Evolutionary conservation across 1,139 yeast species (phyloP).

Genomic region (Hanseniaspora uvarum): DNA sequence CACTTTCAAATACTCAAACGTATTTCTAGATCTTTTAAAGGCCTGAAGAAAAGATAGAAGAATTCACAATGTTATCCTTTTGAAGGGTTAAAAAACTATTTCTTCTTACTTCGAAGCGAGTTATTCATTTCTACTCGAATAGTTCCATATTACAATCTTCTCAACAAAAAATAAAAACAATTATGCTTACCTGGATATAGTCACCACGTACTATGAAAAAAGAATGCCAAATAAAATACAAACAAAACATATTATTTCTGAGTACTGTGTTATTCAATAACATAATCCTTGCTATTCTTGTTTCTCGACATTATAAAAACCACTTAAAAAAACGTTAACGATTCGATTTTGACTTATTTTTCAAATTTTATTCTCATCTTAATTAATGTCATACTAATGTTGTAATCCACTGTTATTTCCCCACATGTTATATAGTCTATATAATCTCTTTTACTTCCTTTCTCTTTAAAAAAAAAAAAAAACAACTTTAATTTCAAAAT

Average conservation of each 20-base stretch:
- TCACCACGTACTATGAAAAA: neutral
- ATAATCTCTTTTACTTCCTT: neutral
- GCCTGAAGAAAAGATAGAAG: too few species aligned
- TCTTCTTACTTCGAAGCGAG: neutral
- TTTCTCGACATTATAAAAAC: neutral
- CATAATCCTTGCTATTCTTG: neutral
- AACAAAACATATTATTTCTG: neutral
- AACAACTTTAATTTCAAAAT: neutral
- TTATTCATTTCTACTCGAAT: neutral
- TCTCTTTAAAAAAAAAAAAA: neutral
- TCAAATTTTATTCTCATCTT: neutral
- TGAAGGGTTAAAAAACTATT: too few species aligned
- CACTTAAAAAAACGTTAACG: neutral
- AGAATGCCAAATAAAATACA: neutral
- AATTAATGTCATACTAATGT: neutral
- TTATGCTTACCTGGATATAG: neutral
- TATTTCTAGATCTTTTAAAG: too few species aligned
- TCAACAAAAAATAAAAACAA: neutral
- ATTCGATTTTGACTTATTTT: neutral
- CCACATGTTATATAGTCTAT: constrained; percentile 3
- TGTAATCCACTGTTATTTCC: neutral
- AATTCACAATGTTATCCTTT: too few species aligned
- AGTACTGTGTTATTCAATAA: neutral
- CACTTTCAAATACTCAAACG: neutral
- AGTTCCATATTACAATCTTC: neutral